These are phyloP conservation scores for Nannizzia gypsea DNA, from an alignment of 2,329 filamentous ascomycete genomes.

Conservation along the genomic window DNA sequence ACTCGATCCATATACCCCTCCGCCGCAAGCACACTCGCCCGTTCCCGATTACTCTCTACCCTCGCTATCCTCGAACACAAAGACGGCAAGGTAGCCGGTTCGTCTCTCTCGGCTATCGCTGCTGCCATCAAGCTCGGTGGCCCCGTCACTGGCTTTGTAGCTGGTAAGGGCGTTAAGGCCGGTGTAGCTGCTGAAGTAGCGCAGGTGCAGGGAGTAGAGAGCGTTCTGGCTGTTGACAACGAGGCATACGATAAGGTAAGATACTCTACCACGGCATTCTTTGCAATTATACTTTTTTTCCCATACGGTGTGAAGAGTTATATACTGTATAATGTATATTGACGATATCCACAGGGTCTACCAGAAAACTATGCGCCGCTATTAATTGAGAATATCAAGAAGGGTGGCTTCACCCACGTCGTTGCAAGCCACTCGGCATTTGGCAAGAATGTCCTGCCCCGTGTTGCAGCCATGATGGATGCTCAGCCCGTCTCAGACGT, in stretches of 20 bases:
- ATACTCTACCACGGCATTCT: not conserved
- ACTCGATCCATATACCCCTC: conserved; percentile 35
- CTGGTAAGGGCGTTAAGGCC: conserved; percentile 62
- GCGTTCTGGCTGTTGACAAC: conserved; percentile 81
- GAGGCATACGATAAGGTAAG: conserved; percentile 78
- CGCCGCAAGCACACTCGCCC: conserved; percentile 20
- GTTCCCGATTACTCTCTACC: conserved; percentile 65
- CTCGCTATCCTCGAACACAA: conserved; percentile 87
- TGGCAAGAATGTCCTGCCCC: conserved; percentile 86
- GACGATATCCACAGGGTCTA: conserved; percentile 49
- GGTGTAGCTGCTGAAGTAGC: conserved; percentile 68
- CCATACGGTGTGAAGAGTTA: not conserved
- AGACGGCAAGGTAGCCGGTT: conserved; percentile 71
- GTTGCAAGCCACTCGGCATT: conserved; percentile 87
- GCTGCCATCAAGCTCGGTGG: conserved; percentile 82
- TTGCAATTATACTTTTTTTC: too few species aligned
- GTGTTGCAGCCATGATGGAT: conserved; percentile 83
- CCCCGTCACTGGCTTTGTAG: conserved; percentile 73
- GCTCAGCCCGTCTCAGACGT: conserved; percentile 91
- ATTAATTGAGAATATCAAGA: conserved; percentile 91
- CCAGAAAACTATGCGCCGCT: conserved; percentile 91
- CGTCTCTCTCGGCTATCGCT: conserved; percentile 72
- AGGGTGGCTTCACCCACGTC: conserved; percentile 84
- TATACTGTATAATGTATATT: not conserved
- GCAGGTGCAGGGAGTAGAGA: conserved; percentile 81